Evolutionary conservation across 306 rosid species (phyloP).

Genomic region (Myrica gale): DNA sequence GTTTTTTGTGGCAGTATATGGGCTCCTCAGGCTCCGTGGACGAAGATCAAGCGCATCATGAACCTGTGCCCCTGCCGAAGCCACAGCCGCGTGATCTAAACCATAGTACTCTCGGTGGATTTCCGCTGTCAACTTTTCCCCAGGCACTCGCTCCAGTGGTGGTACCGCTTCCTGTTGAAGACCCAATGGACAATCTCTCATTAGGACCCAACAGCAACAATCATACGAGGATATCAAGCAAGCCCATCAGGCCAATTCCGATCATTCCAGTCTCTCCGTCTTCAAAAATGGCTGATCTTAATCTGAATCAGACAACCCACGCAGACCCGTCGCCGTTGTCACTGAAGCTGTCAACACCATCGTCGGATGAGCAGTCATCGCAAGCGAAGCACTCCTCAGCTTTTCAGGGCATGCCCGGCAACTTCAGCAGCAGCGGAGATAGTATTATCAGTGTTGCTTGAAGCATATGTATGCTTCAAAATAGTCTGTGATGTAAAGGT

Average conservation of each 20-base stretch:
- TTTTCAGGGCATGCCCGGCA: slow-evolving; percentile 55
- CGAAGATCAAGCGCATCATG: slow-evolving; percentile 44
- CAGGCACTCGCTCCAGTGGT: slow-evolving; percentile 31
- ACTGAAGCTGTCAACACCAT: slow-evolving; percentile 40
- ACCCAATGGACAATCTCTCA: slow-evolving; percentile 8
- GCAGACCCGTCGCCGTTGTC: slow-evolving; percentile 47
- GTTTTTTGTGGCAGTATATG: slow-evolving; percentile 35
- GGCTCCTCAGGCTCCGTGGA: slow-evolving; percentile 60
- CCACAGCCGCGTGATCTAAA: slow-evolving; percentile 23
- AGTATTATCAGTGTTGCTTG: slow-evolving; percentile 78
- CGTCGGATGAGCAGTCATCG: slow-evolving; percentile 43
- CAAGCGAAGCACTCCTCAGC: slow-evolving; percentile 43
- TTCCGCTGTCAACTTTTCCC: slow-evolving; percentile 39
- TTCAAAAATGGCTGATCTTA: slow-evolving; percentile 60
- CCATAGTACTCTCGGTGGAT: slow-evolving; percentile 29
- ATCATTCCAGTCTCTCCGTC: slow-evolving; percentile 65
- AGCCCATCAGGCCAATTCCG: slow-evolving; percentile 64
- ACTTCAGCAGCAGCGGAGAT: slow-evolving; percentile 53
- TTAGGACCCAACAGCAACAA: slow-evolving; percentile 1
- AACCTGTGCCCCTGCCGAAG: slow-evolving; percentile 32
- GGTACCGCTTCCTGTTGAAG: slow-evolving; percentile 36
- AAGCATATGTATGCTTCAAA: slow-evolving; percentile 14
- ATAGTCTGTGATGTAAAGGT: slow-evolving; percentile 30
- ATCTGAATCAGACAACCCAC: slow-evolving; percentile 45
- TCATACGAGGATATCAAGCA: slow-evolving; percentile 17